Evolutionary conservation across 1,284 basidiomycete species (phyloP), one percentile per base, ranked within the genome.

Genomic region (Ceratorhiza oryzae-sativae): DNA sequence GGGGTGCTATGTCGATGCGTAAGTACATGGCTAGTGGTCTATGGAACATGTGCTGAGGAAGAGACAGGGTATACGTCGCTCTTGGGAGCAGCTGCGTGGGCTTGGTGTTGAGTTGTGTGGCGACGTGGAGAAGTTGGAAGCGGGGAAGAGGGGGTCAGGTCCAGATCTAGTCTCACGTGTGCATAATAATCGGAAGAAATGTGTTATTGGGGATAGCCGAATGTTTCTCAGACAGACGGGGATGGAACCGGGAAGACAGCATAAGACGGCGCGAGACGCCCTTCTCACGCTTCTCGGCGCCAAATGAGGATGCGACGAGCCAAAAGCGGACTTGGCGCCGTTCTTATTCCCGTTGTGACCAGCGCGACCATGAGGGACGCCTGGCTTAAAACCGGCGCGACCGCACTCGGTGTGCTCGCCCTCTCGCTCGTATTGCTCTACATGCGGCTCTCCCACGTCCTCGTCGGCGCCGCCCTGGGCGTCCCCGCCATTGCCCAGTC

Each of bases 1-100:
- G 58, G 36, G 46, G 23, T 75, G 75, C 25, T 75, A 75, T 51
- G 67, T 71, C 12, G 72, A 71, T 36, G 73, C 72, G 56, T 71
- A 25, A 48, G 67, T 56, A 3, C 25, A 42, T 49, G n/a, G n/a
- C 1, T 36, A 8, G 13, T 3, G 1, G 25, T 12, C 0, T 12
- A 12, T 10, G 23, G 15, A 27, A 8, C 1, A 25, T 23, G 15
- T 34, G 30, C 42, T 71, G 42, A 59, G 39, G 30, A 27, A 15
- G 15, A n/a, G 13, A 12, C 9, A 71, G 67, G 23, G 45, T 71
- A 18, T 60, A 71, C 25, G 55, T 71, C n/a, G 67, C 67, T 1
- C 55, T 71, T 2, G 67, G 39, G 9, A 71, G 67, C 25, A 46
- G 55, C 30, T 42, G 39, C 12, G 1, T 71, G 8, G 67, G 41